Conservation (phyloP, 805 yeast genomes). For the Saccharomycopsis fermentans region DNA sequence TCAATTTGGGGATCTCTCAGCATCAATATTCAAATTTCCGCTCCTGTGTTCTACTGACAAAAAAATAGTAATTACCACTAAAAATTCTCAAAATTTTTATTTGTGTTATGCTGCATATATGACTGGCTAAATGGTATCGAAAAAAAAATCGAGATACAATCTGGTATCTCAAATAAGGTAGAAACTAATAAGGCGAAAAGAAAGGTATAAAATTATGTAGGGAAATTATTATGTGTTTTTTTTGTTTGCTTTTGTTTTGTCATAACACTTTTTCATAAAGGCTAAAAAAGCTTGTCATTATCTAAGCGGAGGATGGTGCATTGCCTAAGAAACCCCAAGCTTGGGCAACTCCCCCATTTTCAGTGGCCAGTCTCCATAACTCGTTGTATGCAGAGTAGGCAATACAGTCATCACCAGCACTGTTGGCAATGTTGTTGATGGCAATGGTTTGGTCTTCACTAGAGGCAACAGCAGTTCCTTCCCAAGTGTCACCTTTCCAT, state of each 20-base stretch:
- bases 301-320: constrained; percentile 17
- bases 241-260: too few species aligned
- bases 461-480: constrained; percentile 49
- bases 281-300: too few species aligned
- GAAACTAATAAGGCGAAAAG: not conserved
- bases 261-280: too few species aligned
- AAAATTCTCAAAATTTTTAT: not conserved
- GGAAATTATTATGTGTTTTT: not conserved
- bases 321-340: constrained; percentile 37
- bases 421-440: constrained; percentile 36
- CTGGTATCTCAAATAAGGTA: not conserved
- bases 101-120: not conserved
- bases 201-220: not conserved
- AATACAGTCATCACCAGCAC: constrained; percentile 39
- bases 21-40: too few species aligned
- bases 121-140: not conserved
- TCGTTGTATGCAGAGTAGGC: constrained; percentile 57
- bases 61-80: too few species aligned
- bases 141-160: not conserved
- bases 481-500: constrained; percentile 42
- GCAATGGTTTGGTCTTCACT: constrained; percentile 41
- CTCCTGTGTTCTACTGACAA: too few species aligned
- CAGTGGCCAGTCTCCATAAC: constrained; percentile 49
- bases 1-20: too few species aligned
- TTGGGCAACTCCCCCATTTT: constrained; percentile 43